These are phyloP conservation scores for Turnera subulata DNA, from an alignment of 345 rosid genomes.

Conservation along the genomic window DNA sequence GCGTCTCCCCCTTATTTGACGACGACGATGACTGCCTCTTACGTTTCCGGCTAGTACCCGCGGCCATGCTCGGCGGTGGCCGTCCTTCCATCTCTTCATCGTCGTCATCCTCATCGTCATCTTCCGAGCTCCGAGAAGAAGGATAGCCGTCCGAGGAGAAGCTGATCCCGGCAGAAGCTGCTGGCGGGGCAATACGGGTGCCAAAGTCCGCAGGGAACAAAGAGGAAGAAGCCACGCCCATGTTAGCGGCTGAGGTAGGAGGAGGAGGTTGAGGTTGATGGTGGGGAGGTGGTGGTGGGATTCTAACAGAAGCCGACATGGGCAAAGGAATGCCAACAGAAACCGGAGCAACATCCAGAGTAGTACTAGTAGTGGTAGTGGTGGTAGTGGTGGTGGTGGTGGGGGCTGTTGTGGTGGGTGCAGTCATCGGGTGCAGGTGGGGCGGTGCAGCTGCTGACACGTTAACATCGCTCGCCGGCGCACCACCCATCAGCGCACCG, in stretches of 20 bases:
- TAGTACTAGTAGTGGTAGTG: slow-evolving; percentile 12
- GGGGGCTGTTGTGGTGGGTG: slow-evolving; percentile 5
- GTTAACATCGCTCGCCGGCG: slow-evolving; percentile 16
- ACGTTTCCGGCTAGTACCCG: slow-evolving; percentile 55
- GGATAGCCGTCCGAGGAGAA: slow-evolving; percentile 68
- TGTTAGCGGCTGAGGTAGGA: neutral
- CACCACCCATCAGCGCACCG: neutral
- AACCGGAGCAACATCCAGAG: slow-evolving; percentile 58
- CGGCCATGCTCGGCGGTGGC: slow-evolving; percentile 32
- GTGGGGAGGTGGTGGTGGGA: slow-evolving; percentile 27
- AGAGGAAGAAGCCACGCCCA: slow-evolving; percentile 17
- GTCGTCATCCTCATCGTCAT: slow-evolving; percentile 37
- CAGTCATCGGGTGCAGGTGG: neutral
- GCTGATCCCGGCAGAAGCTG: slow-evolving; percentile 32
- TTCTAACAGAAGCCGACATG: slow-evolving; percentile 18
- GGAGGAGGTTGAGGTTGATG: slow-evolving; percentile 1
- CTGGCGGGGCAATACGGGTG: neutral
- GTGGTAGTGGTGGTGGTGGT: slow-evolving; percentile 6
- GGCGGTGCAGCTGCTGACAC: slow-evolving; percentile 15
- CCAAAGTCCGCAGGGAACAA: slow-evolving; percentile 16
- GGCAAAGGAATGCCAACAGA: slow-evolving; percentile 50
- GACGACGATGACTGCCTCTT: slow-evolving; percentile 40
- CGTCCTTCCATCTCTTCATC: slow-evolving; percentile 39
- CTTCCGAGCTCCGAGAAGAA: slow-evolving; percentile 50
- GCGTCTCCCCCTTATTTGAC: slow-evolving; percentile 19